phyloP scores from a whole-genome alignment of 2,329 filamentous ascomycete genomes.

The Cordyceps tenuipes region DNA sequence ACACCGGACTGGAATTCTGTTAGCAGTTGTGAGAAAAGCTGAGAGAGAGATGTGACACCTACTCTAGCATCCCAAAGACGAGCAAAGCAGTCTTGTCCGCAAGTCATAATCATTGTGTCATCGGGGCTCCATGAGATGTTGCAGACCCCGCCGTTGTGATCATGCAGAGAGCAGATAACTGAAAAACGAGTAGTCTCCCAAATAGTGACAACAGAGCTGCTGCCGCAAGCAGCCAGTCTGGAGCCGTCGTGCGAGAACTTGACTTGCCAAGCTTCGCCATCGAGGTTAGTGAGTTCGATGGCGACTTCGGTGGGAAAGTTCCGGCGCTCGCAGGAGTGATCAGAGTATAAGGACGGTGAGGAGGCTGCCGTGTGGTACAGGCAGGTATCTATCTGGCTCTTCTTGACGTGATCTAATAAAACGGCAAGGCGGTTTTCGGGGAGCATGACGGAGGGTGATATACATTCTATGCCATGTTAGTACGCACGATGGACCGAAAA shows the following conservation, averaged over 20 bases:
- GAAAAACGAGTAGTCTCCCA: constrained; percentile 70
- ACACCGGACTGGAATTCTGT: constrained; percentile 46
- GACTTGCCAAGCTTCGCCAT: constrained; percentile 84
- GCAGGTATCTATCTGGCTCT: constrained; percentile 73
- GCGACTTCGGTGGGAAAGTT: constrained; percentile 70
- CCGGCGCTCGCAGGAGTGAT: constrained; percentile 73
- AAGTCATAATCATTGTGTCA: constrained; percentile 76
- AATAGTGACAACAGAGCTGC: constrained; percentile 66
- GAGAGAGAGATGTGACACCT: constrained; percentile 22
- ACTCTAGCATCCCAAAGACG: constrained; percentile 68
- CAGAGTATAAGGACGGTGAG: constrained; percentile 78
- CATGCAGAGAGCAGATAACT: constrained; percentile 51
- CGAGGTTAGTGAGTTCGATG: constrained; percentile 62
- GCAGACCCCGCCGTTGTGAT: constrained; percentile 64
- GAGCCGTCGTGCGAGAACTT: constrained; percentile 83
- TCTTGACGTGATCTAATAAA: constrained; percentile 75
- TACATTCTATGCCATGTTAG: constrained; percentile 52
- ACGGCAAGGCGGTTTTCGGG: constrained; percentile 81
- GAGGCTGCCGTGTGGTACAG: constrained; percentile 77
- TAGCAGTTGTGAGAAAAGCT: constrained; percentile 13
- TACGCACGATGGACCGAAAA: not conserved
- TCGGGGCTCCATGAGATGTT: constrained; percentile 90
- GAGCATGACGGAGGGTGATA: constrained; percentile 95
- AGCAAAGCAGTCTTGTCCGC: constrained; percentile 64
- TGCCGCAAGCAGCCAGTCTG: constrained; percentile 73